These are phyloP conservation scores for Anethum foeniculum DNA, from an alignment of 140 eudicot genomes.

Conservation along the genomic window DNA sequence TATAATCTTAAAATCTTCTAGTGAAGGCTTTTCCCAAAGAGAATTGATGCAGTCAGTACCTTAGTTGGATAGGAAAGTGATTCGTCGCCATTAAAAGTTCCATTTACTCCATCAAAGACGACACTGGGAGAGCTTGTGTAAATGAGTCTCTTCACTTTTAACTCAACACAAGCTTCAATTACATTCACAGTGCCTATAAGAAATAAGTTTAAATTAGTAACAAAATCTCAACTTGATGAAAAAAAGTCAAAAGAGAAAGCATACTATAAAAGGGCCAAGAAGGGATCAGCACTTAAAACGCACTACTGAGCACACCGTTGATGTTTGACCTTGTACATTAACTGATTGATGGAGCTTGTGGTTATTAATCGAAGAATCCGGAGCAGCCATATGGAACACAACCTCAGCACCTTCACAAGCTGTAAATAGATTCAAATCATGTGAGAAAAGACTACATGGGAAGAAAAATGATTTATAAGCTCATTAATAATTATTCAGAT, in stretches of 20 bases:
- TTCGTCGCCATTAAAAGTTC: constrained; percentile 59
- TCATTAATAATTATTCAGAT: neutral
- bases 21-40: neutral
- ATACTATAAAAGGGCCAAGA: neutral
- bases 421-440: constrained; percentile 21
- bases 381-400: constrained; percentile 97
- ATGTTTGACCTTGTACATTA: constrained; percentile 59
- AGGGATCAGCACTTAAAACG: neutral
- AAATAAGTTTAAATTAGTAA: neutral
- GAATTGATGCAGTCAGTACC: constrained; percentile 30
- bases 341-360: constrained; percentile 74
- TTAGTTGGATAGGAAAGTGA: constrained; percentile 76
- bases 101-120: constrained; percentile 26
- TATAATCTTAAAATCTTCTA: neutral
- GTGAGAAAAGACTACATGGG: neutral
- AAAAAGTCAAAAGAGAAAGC: neutral
- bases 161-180: constrained; percentile 75
- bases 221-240: neutral
- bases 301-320: neutral
- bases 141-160: constrained; percentile 65
- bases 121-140: constrained; percentile 22
- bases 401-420: constrained; percentile 85
- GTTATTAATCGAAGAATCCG: constrained; percentile 80
- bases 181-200: constrained; percentile 71
- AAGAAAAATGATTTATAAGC: neutral